Evolutionary conservation across 495 filamentous ascomycete genomes (phyloP).

Genomic region (Penicillium coprophilum): DNA sequence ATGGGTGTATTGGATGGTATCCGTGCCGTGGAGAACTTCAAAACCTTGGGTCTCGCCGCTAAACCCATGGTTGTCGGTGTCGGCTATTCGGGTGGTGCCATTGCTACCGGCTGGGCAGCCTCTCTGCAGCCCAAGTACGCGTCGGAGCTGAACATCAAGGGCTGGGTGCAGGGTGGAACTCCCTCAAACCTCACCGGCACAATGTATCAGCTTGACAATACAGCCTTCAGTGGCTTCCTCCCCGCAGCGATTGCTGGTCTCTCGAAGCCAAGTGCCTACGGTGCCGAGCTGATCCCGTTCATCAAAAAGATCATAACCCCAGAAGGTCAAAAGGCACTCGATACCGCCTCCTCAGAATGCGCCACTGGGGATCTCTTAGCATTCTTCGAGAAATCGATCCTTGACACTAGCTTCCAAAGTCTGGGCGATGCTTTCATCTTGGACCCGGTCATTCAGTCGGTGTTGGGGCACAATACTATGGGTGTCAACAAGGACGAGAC

Average conservation of each 20-base stretch:
- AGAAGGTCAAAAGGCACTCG: slow-evolving; percentile 16
- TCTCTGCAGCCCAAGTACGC: slow-evolving; percentile 54
- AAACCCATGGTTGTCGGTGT: slow-evolving; percentile 32
- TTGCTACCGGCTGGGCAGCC: slow-evolving; percentile 54
- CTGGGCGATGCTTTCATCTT: slow-evolving; percentile 26
- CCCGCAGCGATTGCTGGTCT: slow-evolving; percentile 32
- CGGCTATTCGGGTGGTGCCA: slow-evolving; percentile 58
- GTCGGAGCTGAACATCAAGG: slow-evolving; percentile 51
- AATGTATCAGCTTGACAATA: slow-evolving; percentile 28
- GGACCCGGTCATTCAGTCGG: slow-evolving; percentile 21
- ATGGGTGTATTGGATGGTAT: slow-evolving; percentile 37
- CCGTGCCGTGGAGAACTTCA: slow-evolving; percentile 34
- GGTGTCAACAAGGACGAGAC: slow-evolving; percentile 27
- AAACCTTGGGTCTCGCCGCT: slow-evolving; percentile 22
- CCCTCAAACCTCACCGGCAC: slow-evolving; percentile 36
- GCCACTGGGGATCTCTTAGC: slow-evolving; percentile 20
- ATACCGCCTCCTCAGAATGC: slow-evolving; percentile 22
- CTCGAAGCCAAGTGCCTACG: slow-evolving; percentile 31
- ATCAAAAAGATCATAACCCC: slow-evolving; percentile 26
- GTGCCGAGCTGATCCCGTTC: slow-evolving; percentile 27
- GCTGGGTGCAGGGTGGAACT: slow-evolving; percentile 52
- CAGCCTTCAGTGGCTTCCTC: slow-evolving; percentile 31
- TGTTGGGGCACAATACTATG: slow-evolving; percentile 28
- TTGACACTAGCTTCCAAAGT: slow-evolving; percentile 27
- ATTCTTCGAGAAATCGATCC: slow-evolving; percentile 27